Evolutionary conservation across 768 basidiomycete species (phyloP).

Genomic region (Russula sp.): DNA sequence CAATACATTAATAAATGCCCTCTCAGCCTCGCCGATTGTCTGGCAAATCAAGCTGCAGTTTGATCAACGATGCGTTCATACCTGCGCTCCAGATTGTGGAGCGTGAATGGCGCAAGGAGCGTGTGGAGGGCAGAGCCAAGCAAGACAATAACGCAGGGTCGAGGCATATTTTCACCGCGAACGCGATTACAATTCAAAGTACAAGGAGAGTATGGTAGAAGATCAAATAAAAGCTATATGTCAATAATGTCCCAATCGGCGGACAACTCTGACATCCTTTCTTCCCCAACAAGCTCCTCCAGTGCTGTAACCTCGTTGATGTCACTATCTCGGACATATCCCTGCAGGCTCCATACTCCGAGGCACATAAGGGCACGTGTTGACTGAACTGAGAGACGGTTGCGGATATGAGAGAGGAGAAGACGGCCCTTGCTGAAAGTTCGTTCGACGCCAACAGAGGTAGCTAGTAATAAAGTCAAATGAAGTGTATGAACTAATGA

Average conservation of each 20-base stretch:
- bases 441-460: slow-evolving; percentile 36
- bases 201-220: too few relatives aligned
- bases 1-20: neutral
- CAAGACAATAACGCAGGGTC: slow-evolving; percentile 52
- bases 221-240: too few relatives aligned
- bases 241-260: neutral
- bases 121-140: slow-evolving; percentile 33
- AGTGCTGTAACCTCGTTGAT: slow-evolving; percentile 6
- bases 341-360: slow-evolving; percentile 34
- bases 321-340: slow-evolving; percentile 33
- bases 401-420: slow-evolving; percentile 35
- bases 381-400: slow-evolving; percentile 34
- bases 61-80: slow-evolving; percentile 59
- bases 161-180: too few relatives aligned
- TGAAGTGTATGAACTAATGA: neutral
- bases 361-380: slow-evolving; percentile 37
- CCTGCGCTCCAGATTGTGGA: slow-evolving; percentile 75
- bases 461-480: slow-evolving; percentile 32
- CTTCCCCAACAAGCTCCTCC: neutral
- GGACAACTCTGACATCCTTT: neutral
- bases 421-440: slow-evolving; percentile 35
- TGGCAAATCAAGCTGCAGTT: slow-evolving; percentile 79
- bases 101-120: slow-evolving; percentile 61
- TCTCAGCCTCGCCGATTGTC: slow-evolving; percentile 53
- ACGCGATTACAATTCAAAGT: too few relatives aligned